phyloP scores from a whole-genome alignment of 2,329 filamentous ascomycete species.

The Neobulgaria alba region DNA sequence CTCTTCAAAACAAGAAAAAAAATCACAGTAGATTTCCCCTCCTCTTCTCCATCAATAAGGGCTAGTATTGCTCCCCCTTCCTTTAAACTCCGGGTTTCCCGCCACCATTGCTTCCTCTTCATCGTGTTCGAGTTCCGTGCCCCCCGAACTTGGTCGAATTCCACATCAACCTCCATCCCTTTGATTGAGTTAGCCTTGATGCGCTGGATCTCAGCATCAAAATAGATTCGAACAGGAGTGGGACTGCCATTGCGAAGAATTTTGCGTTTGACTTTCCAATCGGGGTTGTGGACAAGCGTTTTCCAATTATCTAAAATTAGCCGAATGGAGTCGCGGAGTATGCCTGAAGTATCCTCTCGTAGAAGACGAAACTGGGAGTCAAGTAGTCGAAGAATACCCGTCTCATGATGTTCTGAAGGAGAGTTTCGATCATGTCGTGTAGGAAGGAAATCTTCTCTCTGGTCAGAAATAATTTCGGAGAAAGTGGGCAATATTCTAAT shows the following conservation, averaged over 20 bases:
- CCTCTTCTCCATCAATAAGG: background rate
- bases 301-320: background rate
- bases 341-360: constrained; percentile 25
- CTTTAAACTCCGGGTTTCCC: constrained; percentile 1
- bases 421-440: constrained; percentile 13
- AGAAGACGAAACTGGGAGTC: constrained; percentile 24
- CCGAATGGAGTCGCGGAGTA: constrained; percentile 21
- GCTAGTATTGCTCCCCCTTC: background rate
- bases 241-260: background rate
- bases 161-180: background rate
- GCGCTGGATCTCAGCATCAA: background rate
- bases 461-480: background rate
- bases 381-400: background rate
- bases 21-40: background rate
- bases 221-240: background rate
- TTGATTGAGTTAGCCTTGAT: background rate
- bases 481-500: constrained; percentile 3
- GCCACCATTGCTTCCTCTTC: constrained; percentile 3
- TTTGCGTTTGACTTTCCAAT: background rate
- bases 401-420: constrained; percentile 29
- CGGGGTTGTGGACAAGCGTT: background rate
- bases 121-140: background rate
- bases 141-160: background rate
- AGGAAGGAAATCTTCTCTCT: constrained; percentile 38
- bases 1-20: constrained; percentile 1